Conservation (phyloP, 1,284 basidiomycete species). For the Trichosporon coremiiforme region DNA sequence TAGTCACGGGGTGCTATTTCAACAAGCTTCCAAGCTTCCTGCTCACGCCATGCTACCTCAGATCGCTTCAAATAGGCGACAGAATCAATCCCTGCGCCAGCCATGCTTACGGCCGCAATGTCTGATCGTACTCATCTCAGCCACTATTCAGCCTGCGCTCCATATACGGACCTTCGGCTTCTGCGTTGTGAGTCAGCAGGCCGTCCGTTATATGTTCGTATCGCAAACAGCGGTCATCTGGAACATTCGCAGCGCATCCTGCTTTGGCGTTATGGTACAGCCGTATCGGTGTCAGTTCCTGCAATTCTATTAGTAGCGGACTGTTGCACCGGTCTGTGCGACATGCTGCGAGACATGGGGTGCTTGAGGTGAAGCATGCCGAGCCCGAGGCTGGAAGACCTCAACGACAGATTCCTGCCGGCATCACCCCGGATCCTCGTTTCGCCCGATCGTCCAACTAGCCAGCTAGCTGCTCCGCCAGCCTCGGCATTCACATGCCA, state of each 20-base stretch:
- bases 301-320: not conserved
- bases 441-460: not conserved
- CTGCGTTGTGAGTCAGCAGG: too few relatives aligned
- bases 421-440: slow-evolving; percentile 5
- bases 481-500: not conserved
- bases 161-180: too few relatives aligned
- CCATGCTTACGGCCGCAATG: too few relatives aligned
- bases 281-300: too few relatives aligned
- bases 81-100: not conserved
- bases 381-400: not conserved
- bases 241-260: too few relatives aligned
- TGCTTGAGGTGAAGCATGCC: not conserved
- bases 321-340: too few relatives aligned
- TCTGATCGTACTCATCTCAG: not conserved
- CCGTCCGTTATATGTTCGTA: too few relatives aligned
- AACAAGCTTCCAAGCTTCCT: too few relatives aligned
- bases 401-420: not conserved
- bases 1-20: not conserved
- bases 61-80: too few relatives aligned
- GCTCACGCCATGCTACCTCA: too few relatives aligned
- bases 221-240: too few relatives aligned
- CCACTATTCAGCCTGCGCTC: not conserved
- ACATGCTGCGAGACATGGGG: not conserved
- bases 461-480: not conserved
- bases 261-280: too few relatives aligned